Evolutionary conservation across 2,329 filamentous ascomycete genomes (phyloP), one percentile per base, ranked within the genome.

Genomic region (Colletotrichum truncatum): DNA sequence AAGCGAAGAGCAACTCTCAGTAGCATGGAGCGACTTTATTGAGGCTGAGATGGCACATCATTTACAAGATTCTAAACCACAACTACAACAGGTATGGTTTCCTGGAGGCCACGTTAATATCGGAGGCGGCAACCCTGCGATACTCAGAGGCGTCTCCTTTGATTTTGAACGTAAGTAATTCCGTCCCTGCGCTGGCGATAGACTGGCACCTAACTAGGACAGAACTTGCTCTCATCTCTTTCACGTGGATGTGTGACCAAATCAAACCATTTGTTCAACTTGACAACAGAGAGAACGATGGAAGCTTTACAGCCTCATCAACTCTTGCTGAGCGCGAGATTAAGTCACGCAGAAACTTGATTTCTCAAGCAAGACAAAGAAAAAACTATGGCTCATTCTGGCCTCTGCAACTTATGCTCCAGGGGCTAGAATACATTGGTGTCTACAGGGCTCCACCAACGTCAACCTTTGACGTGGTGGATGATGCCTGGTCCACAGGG

Each of bases 201-300:
- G 12, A 26, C 3, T 16, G 8, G 16, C 1, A 6, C 9, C n/a
- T 45, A 9, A 39, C 45, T 36, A 10, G 18, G n/a, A 6, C 4
- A 67, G 65, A 68, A 43, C 43, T 68, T 21, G 55, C 65, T 6
- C 53, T 65, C 18, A 65, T 67, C 18, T 65, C 65, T 3, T 68
- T 67, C 28, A 38, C 67, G 2, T 68, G 65, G 67, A 68, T 68
- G 65, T 68, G 56, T 26, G 67, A 53, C 6, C 46, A 58, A 14
- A 45, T 58, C 28, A 28, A 16, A 7, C 12, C 3, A 1, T 36
- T 32, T 5, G 7, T 61, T 2, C 25, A 34, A 6, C 48, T 64
- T 11, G 48, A 61, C 55, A 25, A 64, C 6, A 18, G 23, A 1
- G 6, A 6, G 5, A 4, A n/a, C 4, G n/a, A 21, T 9, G 6